A percentile compares a stretch with the other conserved stretches of the same genome.
Evolutionary conservation across 2,329 filamentous ascomycete genomes (phyloP).

Genomic region (Alternaria sp.): DNA sequence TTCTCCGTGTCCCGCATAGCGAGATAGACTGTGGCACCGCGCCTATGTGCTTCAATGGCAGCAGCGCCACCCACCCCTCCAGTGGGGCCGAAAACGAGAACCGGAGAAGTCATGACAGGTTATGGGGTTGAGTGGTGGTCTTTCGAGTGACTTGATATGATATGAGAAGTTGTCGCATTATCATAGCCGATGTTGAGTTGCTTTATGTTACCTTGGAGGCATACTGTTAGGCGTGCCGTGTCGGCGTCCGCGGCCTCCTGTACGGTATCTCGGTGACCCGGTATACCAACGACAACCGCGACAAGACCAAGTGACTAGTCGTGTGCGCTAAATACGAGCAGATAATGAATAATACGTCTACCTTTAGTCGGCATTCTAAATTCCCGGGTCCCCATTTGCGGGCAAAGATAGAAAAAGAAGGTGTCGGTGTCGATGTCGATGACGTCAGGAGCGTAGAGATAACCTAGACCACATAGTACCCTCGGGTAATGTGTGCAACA

Average conservation of each 20-base stretch:
- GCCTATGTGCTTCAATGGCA: slow-evolving; percentile 51
- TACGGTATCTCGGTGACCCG: neutral
- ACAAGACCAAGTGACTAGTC: neutral
- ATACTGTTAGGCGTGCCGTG: neutral
- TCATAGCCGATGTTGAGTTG: neutral
- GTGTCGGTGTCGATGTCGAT: neutral
- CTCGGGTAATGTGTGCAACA: too few relatives aligned
- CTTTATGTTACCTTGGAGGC: neutral
- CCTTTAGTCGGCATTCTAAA: neutral
- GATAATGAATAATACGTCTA: neutral
- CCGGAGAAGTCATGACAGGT: slow-evolving; percentile 2
- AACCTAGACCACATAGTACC: too few relatives aligned
- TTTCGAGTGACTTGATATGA: neutral
- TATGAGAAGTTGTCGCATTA: neutral
- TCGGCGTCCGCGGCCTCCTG: neutral
- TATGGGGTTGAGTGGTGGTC: neutral
- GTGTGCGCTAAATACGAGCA: neutral
- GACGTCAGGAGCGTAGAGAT: neutral
- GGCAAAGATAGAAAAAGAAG: neutral
- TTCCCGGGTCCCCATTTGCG: neutral
- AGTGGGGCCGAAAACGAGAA: slow-evolving; percentile 60
- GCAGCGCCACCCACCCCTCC: slow-evolving; percentile 55
- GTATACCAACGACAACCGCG: neutral
- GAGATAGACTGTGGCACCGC: slow-evolving; percentile 57
- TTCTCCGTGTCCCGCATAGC: slow-evolving; percentile 60